A percentile compares a stretch with the other conserved stretches of the same genome.
Conservation (phyloP, 495 filamentous ascomycete species). For the Podospora anserina region DNA sequence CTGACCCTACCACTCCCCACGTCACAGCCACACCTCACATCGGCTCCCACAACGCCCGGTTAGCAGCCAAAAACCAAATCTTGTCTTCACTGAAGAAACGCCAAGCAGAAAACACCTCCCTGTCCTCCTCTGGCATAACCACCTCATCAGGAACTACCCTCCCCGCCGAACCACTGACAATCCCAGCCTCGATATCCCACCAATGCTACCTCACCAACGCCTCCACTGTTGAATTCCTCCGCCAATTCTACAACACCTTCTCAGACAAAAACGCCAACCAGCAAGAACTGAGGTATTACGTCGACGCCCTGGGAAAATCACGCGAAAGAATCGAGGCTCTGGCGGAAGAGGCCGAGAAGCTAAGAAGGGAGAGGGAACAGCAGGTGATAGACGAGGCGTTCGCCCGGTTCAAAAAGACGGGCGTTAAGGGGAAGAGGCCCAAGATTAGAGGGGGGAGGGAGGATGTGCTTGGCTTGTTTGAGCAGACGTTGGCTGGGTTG, state of each 20-base stretch:
- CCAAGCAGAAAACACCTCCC: constrained; percentile 51
- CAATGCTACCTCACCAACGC: constrained; percentile 80
- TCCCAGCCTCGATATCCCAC: constrained; percentile 65
- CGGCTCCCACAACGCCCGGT: constrained; percentile 55
- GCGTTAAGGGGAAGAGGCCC: constrained; percentile 64
- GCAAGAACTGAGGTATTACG: constrained; percentile 57
- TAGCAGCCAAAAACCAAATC: constrained; percentile 55
- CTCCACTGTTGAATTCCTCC: constrained; percentile 89
- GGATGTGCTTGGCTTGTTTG: constrained; percentile 71
- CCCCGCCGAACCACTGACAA: constrained; percentile 52
- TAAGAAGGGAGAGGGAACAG: constrained; percentile 59
- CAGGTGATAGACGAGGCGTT: constrained; percentile 65
- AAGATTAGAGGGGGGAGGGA: constrained; percentile 68
- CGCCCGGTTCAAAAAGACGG: constrained; percentile 64
- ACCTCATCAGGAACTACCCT: constrained; percentile 30
- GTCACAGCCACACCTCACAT: constrained; percentile 52
- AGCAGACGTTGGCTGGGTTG: constrained; percentile 61
- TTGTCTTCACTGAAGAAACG: constrained; percentile 50
- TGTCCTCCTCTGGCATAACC: not conserved
- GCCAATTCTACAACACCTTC: constrained; percentile 91
- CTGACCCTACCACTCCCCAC: constrained; percentile 56
- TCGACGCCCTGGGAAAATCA: constrained; percentile 71
- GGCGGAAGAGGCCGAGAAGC: constrained; percentile 71
- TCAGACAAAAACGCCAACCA: constrained; percentile 66
- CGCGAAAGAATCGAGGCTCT: constrained; percentile 79